These are phyloP conservation scores for Cryptococcus amylolentus DNA, from an alignment of 1,284 basidiomycete species.

Conservation along the genomic window DNA sequence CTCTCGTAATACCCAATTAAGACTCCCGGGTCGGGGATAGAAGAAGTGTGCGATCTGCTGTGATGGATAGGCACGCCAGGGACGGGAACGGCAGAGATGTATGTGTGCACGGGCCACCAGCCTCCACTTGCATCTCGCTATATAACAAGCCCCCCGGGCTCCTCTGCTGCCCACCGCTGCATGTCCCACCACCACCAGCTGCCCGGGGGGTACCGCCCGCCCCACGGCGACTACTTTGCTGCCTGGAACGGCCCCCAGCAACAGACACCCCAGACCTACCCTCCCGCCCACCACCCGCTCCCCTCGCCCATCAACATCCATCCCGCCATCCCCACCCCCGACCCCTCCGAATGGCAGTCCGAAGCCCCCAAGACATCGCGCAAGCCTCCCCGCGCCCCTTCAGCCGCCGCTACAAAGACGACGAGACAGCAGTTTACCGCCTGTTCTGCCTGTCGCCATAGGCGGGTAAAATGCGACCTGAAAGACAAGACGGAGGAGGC, in stretches of 20 bases:
- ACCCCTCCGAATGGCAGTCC: neutral
- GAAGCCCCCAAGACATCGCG: neutral
- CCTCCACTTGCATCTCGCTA: too few species aligned
- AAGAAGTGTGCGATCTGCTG: too few species aligned
- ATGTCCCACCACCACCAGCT: too few species aligned
- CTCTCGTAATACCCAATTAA: too few species aligned
- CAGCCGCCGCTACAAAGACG: constrained; percentile 37
- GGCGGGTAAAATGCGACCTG: constrained; percentile 55
- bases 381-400: neutral
- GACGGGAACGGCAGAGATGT: too few species aligned
- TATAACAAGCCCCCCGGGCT: too few species aligned
- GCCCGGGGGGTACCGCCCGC: too few species aligned
- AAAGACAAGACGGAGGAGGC: constrained; percentile 42
- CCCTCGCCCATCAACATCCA: neutral
- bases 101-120: too few species aligned
- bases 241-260: neutral
- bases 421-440: constrained; percentile 77
- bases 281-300: neutral
- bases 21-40: too few species aligned
- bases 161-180: too few species aligned
- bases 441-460: constrained; percentile 83
- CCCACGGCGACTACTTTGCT: neutral
- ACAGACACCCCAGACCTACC: neutral
- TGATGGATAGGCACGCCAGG: too few species aligned
- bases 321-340: neutral